Percentiles rank a stretch among this genome's conserved stretches.
phyloP scores from a whole-genome alignment of 208 protist genomes.

The Sergeia podlipaevii region DNA sequence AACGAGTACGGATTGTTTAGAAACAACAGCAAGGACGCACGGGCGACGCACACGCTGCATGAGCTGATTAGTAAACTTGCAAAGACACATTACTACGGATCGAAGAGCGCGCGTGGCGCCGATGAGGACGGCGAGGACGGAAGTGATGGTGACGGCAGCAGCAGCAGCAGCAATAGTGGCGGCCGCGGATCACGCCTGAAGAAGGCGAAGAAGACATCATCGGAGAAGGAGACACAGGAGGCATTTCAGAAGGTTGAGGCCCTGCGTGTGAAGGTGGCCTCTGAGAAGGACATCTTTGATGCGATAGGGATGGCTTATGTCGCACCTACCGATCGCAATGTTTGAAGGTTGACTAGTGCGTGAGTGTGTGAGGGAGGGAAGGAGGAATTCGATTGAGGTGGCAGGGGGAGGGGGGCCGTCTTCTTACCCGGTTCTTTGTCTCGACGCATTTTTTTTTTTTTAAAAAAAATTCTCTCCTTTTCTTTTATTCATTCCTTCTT shows the following conservation, averaged over 20 bases:
- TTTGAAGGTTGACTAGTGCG: too few species aligned
- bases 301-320: conserved; percentile 78
- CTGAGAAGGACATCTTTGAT: conserved; percentile 76
- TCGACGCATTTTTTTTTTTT: too few species aligned
- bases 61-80: conserved; percentile 70
- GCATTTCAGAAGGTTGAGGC: conserved; percentile 50
- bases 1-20: conserved; percentile 89
- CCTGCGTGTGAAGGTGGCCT: conserved; percentile 57
- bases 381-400: too few species aligned
- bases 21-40: conserved; percentile 4
- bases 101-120: conserved; percentile 14
- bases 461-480: background rate
- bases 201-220: conserved; percentile 17
- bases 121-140: conserved; percentile 14
- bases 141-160: too few species aligned
- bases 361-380: too few species aligned
- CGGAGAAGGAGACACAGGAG: conserved; percentile 18
- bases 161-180: too few species aligned
- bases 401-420: too few species aligned
- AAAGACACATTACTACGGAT: conserved; percentile 49
- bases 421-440: too few species aligned
- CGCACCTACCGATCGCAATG: conserved; percentile 54
- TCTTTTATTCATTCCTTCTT: conserved; percentile 3
- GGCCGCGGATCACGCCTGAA: too few species aligned
- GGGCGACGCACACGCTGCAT: conserved; percentile 22